Evolutionary conservation across 1,139 yeast genomes (phyloP).

Genomic region (Yamadazyma siamensis): DNA sequence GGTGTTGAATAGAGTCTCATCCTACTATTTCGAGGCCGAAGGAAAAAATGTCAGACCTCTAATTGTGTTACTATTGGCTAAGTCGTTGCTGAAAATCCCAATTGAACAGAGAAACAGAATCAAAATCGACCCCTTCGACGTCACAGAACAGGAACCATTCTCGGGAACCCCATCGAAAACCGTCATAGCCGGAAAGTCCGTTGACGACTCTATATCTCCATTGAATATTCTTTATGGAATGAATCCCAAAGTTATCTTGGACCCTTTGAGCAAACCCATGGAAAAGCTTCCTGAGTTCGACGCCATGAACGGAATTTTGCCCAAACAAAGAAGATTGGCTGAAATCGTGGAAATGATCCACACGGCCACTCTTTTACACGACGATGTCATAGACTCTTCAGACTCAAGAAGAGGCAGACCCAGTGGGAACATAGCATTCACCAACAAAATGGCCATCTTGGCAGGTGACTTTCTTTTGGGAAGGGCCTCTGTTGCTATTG

Average conservation of each 20-base stretch:
- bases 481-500: conserved; percentile 93
- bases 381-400: conserved; percentile 93
- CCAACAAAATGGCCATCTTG: conserved; percentile 94
- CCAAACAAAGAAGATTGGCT: conserved; percentile 91
- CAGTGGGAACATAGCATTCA: conserved; percentile 88
- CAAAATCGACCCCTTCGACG: conserved; percentile 58
- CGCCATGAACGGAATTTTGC: conserved; percentile 66
- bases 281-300: conserved; percentile 65
- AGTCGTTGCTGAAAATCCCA: conserved; percentile 80
- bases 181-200: conserved; percentile 53
- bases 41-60: conserved; percentile 95
- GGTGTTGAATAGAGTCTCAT: conserved; percentile 80
- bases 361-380: conserved; percentile 94
- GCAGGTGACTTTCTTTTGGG: conserved; percentile 96
- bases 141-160: conserved; percentile 59
- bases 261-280: conserved; percentile 82
- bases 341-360: conserved; percentile 98
- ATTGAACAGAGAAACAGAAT: conserved; percentile 62
- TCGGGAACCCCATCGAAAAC: conserved; percentile 47
- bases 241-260: conserved; percentile 73
- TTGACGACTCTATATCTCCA: conserved; percentile 69
- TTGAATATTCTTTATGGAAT: conserved; percentile 82
- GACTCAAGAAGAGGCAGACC: conserved; percentile 90
- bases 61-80: conserved; percentile 76
- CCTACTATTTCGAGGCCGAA: conserved; percentile 92